Evolutionary conservation across 768 basidiomycete genomes (phyloP).

Genomic region (Amanita exitialis): DNA sequence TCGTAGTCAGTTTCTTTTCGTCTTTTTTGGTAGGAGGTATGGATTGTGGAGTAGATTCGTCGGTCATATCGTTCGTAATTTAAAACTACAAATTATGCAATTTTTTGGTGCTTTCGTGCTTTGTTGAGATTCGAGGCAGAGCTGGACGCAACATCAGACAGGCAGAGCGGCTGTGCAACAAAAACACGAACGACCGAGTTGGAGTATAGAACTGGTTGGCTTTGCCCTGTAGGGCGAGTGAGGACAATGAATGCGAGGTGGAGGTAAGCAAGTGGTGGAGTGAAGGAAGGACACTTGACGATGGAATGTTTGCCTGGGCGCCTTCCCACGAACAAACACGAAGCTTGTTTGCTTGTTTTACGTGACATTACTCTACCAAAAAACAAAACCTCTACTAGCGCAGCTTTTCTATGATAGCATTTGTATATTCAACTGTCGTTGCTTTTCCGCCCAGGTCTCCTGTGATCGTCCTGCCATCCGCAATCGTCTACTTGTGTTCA

Average conservation of each 20-base stretch:
- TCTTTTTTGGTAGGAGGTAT: constrained; percentile 56
- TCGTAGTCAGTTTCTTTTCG: constrained; percentile 55
- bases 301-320: constrained; percentile 19
- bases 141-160: not conserved
- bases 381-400: constrained; percentile 16
- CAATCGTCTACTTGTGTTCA: constrained; percentile 85
- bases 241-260: constrained; percentile 44
- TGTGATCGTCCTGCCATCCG: constrained; percentile 91
- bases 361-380: constrained; percentile 2
- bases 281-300: constrained; percentile 40
- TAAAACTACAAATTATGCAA: constrained; percentile 30
- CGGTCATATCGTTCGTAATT: constrained; percentile 85
- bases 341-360: not conserved
- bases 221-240: constrained; percentile 92
- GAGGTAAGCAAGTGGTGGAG: constrained; percentile 33
- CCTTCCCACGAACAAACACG: constrained; percentile 26
- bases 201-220: constrained; percentile 39
- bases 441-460: constrained; percentile 94
- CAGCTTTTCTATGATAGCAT: constrained; percentile 77
- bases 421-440: constrained; percentile 81
- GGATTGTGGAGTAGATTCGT: constrained; percentile 57
- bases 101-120: constrained; percentile 29
- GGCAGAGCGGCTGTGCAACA: constrained; percentile 1
- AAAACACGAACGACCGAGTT: constrained; percentile 33
- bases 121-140: constrained; percentile 12